A percentile compares a stretch with the other conserved stretches of the same genome.
These are phyloP conservation scores for Populus tomentosa DNA, from an alignment of 441 rosid genomes.

Conservation along the genomic window DNA sequence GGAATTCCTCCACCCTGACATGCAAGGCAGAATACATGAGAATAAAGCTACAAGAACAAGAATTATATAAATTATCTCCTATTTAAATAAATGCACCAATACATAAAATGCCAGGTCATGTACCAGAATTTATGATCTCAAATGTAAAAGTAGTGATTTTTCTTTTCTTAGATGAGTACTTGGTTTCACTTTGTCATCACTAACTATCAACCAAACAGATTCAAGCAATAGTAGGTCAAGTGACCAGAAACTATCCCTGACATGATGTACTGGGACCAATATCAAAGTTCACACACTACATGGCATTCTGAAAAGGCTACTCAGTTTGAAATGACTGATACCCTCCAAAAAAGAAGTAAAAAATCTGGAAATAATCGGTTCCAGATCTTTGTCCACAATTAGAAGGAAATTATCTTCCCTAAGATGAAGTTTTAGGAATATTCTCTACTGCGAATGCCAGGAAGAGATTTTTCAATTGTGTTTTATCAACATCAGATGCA, in stretches of 20 bases:
- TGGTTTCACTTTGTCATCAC: background rate
- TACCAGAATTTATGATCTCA: background rate
- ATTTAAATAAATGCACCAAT: background rate
- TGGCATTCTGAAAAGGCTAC: background rate
- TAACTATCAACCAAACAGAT: background rate
- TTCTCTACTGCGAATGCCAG: too few species aligned
- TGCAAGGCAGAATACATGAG: slow-evolving; percentile 5
- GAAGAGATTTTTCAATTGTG: background rate
- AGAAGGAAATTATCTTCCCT: too few species aligned
- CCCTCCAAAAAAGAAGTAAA: background rate
- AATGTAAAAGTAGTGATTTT: background rate
- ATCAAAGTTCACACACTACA: background rate
- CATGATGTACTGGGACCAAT: background rate
- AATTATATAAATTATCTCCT: background rate
- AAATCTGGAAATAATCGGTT: too few species aligned
- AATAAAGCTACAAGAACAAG: background rate
- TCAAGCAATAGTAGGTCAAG: background rate
- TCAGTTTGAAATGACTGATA: background rate
- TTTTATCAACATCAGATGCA: background rate
- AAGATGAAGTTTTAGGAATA: too few species aligned
- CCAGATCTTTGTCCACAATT: too few species aligned
- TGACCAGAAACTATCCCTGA: background rate
- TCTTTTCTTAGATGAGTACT: background rate
- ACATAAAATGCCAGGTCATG: background rate
- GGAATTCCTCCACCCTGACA: slow-evolving; percentile 89